Percentiles rank a stretch among this genome's conserved stretches.
phyloP scores from a whole-genome alignment of 768 basidiomycete species.

The Boletus speciosus region DNA sequence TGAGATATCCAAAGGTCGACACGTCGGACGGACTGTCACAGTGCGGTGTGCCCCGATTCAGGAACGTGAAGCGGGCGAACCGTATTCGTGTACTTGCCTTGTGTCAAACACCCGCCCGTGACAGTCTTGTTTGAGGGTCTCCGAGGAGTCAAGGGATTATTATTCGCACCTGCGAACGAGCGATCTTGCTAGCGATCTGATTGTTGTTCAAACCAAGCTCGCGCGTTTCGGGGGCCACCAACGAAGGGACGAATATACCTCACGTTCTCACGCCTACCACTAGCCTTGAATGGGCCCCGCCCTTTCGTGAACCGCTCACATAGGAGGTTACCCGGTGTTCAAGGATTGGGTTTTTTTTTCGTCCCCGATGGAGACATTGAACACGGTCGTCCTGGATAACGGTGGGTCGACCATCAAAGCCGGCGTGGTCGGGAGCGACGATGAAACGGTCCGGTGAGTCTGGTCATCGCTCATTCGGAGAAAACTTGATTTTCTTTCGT shows the following conservation, averaged over 20 bases:
- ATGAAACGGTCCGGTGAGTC: constrained; percentile 27
- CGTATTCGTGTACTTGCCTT: not conserved
- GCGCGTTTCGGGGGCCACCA: not conserved
- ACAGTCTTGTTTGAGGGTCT: constrained; percentile 7
- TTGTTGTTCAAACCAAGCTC: no score
- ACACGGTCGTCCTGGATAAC: constrained; percentile 78
- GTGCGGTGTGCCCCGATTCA: not conserved
- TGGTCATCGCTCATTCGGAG: not conserved
- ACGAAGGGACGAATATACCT: not conserved
- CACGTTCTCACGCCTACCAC: constrained; percentile 8
- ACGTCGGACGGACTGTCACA: not conserved
- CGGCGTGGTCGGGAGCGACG: constrained; percentile 43
- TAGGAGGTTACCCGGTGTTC: not conserved
- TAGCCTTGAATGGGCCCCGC: not conserved
- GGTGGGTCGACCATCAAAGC: constrained; percentile 82
- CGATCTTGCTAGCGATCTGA: not conserved
- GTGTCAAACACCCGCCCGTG: constrained; percentile 6
- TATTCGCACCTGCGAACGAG: not conserved
- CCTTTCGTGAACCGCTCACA: not conserved
- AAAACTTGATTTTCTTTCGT: not conserved
- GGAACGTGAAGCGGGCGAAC: not conserved
- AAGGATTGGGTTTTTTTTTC: not conserved
- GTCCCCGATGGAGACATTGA: constrained; percentile 9
- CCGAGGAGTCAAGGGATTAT: constrained; percentile 1
- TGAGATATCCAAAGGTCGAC: not conserved